phyloP scores from a whole-genome alignment of 2,329 filamentous ascomycete genomes.

The Clarireedia monteithiana region DNA sequence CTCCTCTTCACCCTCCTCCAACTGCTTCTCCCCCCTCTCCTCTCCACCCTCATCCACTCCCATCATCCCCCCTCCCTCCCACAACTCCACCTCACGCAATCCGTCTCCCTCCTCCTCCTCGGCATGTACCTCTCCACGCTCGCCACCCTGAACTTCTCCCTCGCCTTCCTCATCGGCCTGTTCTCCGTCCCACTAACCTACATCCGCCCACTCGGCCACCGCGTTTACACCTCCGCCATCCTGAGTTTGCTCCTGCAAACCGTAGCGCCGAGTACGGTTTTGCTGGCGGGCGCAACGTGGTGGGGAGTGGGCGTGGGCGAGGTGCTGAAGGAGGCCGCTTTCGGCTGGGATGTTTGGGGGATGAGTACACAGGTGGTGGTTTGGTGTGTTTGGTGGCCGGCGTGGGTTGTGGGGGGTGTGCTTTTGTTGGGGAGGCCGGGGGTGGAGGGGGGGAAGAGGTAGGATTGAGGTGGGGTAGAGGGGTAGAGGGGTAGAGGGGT shows the following conservation, averaged over 20 bases:
- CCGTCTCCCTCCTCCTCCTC: conserved; percentile 83
- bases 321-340: conserved; percentile 65
- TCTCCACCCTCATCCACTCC: conserved; percentile 47
- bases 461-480: background rate
- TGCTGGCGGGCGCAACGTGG: conserved; percentile 41
- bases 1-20: conserved; percentile 48
- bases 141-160: conserved; percentile 91
- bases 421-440: conserved; percentile 40
- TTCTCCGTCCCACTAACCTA: conserved; percentile 76
- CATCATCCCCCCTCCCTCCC: conserved; percentile 49
- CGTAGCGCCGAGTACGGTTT: conserved; percentile 50
- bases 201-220: conserved; percentile 41
- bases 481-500: background rate
- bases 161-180: conserved; percentile 78
- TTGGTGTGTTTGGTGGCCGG: conserved; percentile 96
- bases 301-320: conserved; percentile 43
- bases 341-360: conserved; percentile 84
- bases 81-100: conserved; percentile 74
- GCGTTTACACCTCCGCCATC: conserved; percentile 33
- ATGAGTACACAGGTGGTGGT: conserved; percentile 83
- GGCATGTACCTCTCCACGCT: conserved; percentile 89
- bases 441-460: background rate
- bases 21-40: conserved; percentile 45
- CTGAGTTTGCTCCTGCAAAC: conserved; percentile 47
- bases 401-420: conserved; percentile 65